Base-by-base conservation (phyloP, 2,329 filamentous ascomycete species). In the Camillea tinctor region DNA sequence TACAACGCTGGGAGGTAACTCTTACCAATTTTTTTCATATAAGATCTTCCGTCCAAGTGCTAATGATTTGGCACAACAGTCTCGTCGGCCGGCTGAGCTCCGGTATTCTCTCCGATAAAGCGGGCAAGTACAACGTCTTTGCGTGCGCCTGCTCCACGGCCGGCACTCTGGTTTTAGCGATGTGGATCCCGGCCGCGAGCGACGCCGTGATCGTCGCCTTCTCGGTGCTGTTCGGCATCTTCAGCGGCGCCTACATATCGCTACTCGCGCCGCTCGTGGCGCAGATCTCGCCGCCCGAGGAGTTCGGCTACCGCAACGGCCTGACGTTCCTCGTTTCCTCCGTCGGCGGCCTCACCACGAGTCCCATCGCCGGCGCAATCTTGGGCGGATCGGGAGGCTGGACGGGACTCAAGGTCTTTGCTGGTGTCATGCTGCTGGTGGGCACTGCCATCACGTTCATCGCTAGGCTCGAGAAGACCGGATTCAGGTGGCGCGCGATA, bases 261-360 rank as follows among this genome's bases (percentile, higher is more conserved):
- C 63, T 72, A 5, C 63, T 64, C 13, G 64, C 66, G 19, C 64
- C 66, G 22, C 60, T 68, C 13, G 59, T 71, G n/a, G 65, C 66
- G 2, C 81, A 86, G 62, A 83, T 86, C 58, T 81, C 79, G 0
- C 80, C 83, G 50, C 74, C 84, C 53, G 73, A 76, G 1, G 77
- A 84, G 66, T 79, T 86, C 13, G 84, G 84, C 1, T 76, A 82
- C 3, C 75, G 84, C 8, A 81, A 78, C 1, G 84, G 84, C 0
- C 77, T 78, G 0, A 75, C 80, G 55, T 85, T 84, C 67, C 79
- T 78, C 11, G 71, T 82, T n/a, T 74, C 81, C 19, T 76, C 78
- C 19, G 71, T 86, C 40, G 81, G 79, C 0, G 81, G 80, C 8
- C 69, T 86, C 40, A 78, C 80, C 4, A 78, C 81, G 2, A 79